Percentiles rank a stretch among this genome's conserved stretches.
Conservation (phyloP, 1,284 basidiomycete species). For the Tranzscheliella williamsii region DNA sequence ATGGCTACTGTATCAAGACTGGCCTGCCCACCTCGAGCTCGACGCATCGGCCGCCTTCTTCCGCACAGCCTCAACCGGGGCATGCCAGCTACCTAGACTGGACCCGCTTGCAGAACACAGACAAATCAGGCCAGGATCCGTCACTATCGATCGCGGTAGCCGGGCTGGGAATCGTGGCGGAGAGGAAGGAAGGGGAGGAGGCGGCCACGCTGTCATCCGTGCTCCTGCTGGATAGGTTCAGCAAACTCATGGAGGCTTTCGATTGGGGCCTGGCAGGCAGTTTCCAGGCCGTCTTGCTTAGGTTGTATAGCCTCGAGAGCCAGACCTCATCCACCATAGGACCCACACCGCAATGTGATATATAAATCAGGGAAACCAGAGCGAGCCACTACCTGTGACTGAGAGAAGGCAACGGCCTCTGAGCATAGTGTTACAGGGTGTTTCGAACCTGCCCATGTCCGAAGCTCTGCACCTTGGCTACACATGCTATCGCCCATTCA, state of each 20-base stretch:
- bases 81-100: background rate
- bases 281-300: background rate
- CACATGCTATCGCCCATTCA: too few relatives aligned
- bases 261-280: background rate
- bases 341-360: too few relatives aligned
- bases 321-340: too few relatives aligned
- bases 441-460: too few relatives aligned
- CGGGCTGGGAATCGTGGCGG: background rate
- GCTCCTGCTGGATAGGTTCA: background rate
- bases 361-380: too few relatives aligned
- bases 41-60: too few relatives aligned
- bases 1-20: background rate
- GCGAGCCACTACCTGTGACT: too few relatives aligned
- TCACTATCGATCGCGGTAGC: background rate
- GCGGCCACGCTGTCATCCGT: background rate
- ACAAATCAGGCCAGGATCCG: background rate
- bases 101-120: background rate
- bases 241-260: background rate
- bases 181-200: background rate
- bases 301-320: background rate
- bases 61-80: too few relatives aligned
- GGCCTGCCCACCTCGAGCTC: background rate
- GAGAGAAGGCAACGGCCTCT: too few relatives aligned
- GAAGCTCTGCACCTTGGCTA: too few relatives aligned
- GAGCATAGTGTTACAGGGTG: background rate